Conservation (phyloP, 139 green algal species). For the Tetraselmis chui region DNA sequence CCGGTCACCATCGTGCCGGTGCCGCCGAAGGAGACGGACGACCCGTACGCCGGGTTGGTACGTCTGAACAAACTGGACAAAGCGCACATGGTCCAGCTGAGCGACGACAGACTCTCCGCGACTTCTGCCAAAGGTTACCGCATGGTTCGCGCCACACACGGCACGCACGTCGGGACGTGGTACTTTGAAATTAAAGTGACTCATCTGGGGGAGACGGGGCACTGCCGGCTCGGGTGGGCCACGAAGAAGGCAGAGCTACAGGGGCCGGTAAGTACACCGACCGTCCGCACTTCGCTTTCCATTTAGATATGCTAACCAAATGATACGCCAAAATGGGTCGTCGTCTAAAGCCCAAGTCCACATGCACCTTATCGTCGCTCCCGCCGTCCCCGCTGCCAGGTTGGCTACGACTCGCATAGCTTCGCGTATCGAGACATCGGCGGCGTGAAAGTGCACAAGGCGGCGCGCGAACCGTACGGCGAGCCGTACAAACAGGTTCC, state of each 20-base stretch:
- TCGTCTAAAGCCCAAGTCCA: no score
- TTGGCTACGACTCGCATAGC: conserved; percentile 60
- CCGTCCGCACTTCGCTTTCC: not conserved
- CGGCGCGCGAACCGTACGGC: conserved; percentile 33
- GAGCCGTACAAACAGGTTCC: conserved; percentile 24
- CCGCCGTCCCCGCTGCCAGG: no score
- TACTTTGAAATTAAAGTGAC: conserved; percentile 69
- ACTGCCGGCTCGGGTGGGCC: conserved; percentile 61
- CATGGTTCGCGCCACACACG: conserved; percentile 62
- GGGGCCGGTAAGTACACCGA: conserved; percentile 49
- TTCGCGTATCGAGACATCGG: conserved; percentile 68
- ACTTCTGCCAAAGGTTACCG: conserved; percentile 64
- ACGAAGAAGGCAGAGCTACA: conserved; percentile 68
- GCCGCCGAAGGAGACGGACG: not conserved
- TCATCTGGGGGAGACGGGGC: conserved; percentile 46
- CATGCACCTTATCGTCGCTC: no score
- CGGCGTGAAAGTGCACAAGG: conserved; percentile 54
- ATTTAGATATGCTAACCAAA: no score
- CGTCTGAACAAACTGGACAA: conserved; percentile 46
- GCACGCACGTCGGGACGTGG: conserved; percentile 46
- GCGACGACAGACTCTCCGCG: conserved; percentile 41
- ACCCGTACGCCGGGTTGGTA: conserved; percentile 27
- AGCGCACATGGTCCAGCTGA: conserved; percentile 46
- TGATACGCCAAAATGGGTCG: no score
- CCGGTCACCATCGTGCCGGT: not conserved